Base-by-base conservation (phyloP, 2,329 filamentous ascomycete species). In the Mollisiaceae sp. region DNA sequence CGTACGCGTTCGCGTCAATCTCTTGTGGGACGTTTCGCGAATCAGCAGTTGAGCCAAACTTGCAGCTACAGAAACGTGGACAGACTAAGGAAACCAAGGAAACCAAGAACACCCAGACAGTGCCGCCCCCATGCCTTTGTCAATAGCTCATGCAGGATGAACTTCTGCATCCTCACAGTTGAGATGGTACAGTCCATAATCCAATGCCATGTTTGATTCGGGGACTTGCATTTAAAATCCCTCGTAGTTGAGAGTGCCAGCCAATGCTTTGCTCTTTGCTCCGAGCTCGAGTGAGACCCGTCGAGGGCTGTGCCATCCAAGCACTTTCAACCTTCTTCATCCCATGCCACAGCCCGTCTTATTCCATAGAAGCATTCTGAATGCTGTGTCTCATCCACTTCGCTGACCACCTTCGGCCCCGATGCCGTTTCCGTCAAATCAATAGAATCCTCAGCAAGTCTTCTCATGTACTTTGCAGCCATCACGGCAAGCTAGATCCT, bases 1-100 rank as follows among this genome's bases (percentile, higher is more conserved):
- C n/a, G 3, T 41, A 14, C 38, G 38, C 45, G 8, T 11, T 22
- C 20, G 20, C 45, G 8, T 50, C 20, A 22, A 24, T 50, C 45
- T 50, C n/a, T 24, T 24, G n/a, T 4, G 12, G 6, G 1, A n/a
- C 45, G 45, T 50, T 50, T 50, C 43, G 24, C 8, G 45, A 24
- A 50, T 50, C n/a, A 22, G n/a, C 20, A 6, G 6, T 50, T 22
- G 20, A 22, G n/a, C 20, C 18, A 50, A n/a, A 50, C 45, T 22
- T 50, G 45, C 45, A 50, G 45, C 45, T 24, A 50, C 45, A 50
- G 45, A 50, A 50, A 50, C 45, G 8, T 50, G n/a, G 12, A 20
- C 5, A 2, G n/a, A 50, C n/a, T n/a, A 50, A 50, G 45, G 20
- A 50, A 50, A 22, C n/a, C 45, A 11, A 47, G 18, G 11, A 6